Evolutionary conservation across 768 basidiomycete species (phyloP).

Genomic region (Leccinum barrowsii): DNA sequence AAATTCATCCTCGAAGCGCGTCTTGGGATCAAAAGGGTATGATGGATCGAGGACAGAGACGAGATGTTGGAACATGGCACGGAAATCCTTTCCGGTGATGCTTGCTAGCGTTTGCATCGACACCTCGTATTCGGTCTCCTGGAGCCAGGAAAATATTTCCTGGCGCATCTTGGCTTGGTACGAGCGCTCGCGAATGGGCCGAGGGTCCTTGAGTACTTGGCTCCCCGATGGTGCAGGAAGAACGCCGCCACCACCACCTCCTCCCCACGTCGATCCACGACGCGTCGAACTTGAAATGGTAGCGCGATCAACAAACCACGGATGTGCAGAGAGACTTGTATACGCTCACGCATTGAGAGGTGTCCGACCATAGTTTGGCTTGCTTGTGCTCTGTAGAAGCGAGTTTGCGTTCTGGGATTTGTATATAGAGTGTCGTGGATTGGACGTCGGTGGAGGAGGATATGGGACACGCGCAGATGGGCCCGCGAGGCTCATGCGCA

Average conservation of each 20-base stretch:
- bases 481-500: constrained; percentile 71
- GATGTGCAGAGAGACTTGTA: neutral
- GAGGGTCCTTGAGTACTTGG: constrained; percentile 65
- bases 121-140: constrained; percentile 62
- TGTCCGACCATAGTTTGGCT: constrained; percentile 66
- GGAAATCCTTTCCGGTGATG: constrained; percentile 85
- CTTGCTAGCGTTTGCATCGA: constrained; percentile 64
- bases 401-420: constrained; percentile 68
- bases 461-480: constrained; percentile 63
- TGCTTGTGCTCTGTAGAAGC: constrained; percentile 64
- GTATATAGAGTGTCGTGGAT: constrained; percentile 66
- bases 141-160: constrained; percentile 71
- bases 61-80: constrained; percentile 78
- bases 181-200: constrained; percentile 71
- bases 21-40: constrained; percentile 52
- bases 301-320: neutral
- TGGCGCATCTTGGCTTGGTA: constrained; percentile 76
- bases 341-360: constrained; percentile 60
- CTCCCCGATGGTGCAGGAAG: constrained; percentile 45
- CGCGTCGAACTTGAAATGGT: constrained; percentile 53
- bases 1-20: constrained; percentile 79
- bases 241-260: constrained; percentile 38
- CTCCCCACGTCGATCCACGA: constrained; percentile 72
- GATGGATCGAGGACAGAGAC: constrained; percentile 67
- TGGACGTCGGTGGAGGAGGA: constrained; percentile 40